Evolutionary conservation across 306 rosid genomes (phyloP).

Genomic region (Citrullus mucosospermus): DNA sequence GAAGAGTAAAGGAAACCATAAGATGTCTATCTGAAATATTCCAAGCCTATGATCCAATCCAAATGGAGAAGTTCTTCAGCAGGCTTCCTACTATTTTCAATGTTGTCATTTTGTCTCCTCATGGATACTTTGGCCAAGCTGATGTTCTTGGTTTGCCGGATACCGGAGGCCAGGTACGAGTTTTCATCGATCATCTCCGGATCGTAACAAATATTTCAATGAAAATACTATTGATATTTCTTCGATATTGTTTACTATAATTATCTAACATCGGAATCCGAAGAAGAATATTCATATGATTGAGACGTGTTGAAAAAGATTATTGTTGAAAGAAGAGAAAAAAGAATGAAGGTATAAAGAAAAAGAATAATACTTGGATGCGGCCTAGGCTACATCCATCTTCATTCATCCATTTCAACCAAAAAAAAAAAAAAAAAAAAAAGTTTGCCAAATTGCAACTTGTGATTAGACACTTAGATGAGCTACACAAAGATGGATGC

Average conservation of each 20-base stretch:
- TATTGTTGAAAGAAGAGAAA: too few species aligned
- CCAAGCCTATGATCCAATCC: conserved; percentile 72
- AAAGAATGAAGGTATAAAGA: background rate
- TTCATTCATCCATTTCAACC: too few species aligned
- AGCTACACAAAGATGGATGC: too few species aligned
- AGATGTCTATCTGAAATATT: conserved; percentile 53
- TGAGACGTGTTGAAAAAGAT: background rate
- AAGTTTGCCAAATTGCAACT: too few species aligned
- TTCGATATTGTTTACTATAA: background rate
- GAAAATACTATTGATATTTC: too few species aligned
- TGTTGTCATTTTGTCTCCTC: conserved; percentile 72
- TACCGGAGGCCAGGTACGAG: conserved; percentile 85
- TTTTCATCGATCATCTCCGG: background rate
- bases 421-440: too few species aligned
- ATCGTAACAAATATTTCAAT: background rate
- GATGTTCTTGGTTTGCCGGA: conserved; percentile 93
- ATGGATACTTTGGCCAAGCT: conserved; percentile 93
- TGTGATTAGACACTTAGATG: too few species aligned
- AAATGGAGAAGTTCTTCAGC: conserved; percentile 53
- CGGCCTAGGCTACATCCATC: too few species aligned
- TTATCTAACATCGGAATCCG: background rate
- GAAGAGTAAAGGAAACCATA: conserved; percentile 64
- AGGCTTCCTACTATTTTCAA: conserved; percentile 70
- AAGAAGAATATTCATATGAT: background rate
- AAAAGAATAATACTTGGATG: background rate